Conservation (phyloP, 176 grass and related monocot genomes). For the Olyra latifolia region DNA sequence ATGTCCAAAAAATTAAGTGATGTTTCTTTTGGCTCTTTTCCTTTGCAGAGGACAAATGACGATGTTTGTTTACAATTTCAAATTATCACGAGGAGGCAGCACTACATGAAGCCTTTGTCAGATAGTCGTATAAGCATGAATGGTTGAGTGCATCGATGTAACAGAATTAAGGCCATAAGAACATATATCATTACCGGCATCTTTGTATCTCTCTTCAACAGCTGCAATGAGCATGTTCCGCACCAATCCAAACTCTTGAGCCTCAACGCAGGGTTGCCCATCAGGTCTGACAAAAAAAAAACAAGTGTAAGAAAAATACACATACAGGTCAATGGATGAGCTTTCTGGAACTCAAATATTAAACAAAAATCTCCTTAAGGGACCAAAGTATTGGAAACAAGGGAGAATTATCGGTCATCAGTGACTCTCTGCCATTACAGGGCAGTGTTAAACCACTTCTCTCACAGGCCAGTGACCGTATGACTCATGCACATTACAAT, state of each 20-base stretch:
- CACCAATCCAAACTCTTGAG: conserved; percentile 75
- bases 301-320: neutral
- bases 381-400: neutral
- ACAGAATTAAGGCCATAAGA: neutral
- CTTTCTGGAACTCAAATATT: neutral
- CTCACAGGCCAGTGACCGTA: neutral
- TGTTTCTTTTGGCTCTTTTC: neutral
- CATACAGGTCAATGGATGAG: neutral
- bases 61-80: neutral
- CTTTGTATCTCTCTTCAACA: conserved; percentile 87
- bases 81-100: neutral
- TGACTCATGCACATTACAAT: neutral
- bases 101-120: neutral
- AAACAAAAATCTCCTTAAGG: neutral
- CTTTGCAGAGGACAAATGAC: neutral
- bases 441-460: neutral
- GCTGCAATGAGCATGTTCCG: conserved; percentile 78
- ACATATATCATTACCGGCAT: conserved; percentile 61
- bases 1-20: neutral
- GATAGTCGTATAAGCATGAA: neutral
- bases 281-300: conserved; percentile 62
- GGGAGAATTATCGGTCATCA: neutral
- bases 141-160: neutral
- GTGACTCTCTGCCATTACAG: neutral
- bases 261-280: conserved; percentile 69